A percentile compares a stretch with the other conserved stretches of the same genome.
Conservation (phyloP, 208 protist species). For the Naegleria fowleri region DNA sequence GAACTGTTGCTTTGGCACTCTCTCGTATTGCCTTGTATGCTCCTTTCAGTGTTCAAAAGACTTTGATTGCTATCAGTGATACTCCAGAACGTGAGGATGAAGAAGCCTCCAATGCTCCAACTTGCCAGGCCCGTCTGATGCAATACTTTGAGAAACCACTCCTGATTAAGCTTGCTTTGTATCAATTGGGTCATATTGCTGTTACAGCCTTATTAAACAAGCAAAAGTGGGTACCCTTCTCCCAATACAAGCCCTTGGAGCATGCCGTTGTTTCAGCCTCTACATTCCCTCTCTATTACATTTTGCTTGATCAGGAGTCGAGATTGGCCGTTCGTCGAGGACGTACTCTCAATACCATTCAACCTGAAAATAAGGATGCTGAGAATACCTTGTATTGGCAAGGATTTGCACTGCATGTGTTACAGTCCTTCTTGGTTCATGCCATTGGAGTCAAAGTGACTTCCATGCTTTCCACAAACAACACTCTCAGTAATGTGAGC, state of each 20-base stretch:
- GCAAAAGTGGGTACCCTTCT: not conserved
- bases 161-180: not conserved
- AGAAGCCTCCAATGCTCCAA: not conserved
- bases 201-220: not conserved
- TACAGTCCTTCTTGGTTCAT: not conserved
- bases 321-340: not conserved
- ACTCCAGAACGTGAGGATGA: not conserved
- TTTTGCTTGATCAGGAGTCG: not conserved
- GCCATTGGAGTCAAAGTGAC: not conserved
- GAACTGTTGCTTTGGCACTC: not conserved
- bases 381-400: not conserved
- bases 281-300: not conserved
- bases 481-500: not conserved
- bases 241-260: not conserved
- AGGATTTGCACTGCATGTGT: not conserved
- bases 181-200: not conserved
- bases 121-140: not conserved
- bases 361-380: not conserved
- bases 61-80: not conserved
- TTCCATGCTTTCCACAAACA: not conserved
- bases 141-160: conserved; percentile 14
- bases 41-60: not conserved
- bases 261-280: not conserved
- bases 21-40: not conserved
- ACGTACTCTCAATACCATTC: not conserved